These are phyloP conservation scores for Pestalotiopsis sp. DNA, from an alignment of 2,329 filamentous ascomycete genomes.

Conservation along the genomic window DNA sequence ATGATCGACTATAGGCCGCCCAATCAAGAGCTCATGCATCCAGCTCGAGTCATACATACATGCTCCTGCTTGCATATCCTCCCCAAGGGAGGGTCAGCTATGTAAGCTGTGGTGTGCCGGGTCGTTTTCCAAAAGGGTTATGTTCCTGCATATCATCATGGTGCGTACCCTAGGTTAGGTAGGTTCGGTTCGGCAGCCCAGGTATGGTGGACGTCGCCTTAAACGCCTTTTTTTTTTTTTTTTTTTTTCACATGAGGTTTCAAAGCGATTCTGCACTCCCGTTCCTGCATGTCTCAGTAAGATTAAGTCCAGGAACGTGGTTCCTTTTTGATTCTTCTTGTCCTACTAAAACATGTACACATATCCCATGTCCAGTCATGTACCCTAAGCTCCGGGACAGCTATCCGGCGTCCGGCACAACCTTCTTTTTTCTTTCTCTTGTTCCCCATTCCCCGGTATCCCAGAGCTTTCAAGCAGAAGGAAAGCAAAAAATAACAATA, in stretches of 20 bases:
- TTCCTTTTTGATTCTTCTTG: background rate
- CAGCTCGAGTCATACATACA: background rate
- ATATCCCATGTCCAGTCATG: background rate
- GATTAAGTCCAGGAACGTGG: background rate
- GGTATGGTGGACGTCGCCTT: background rate
- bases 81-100: background rate
- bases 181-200: background rate
- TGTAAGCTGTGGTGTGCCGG: background rate
- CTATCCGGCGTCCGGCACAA: background rate
- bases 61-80: background rate
- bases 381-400: background rate
- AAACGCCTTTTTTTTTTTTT: background rate
- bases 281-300: background rate
- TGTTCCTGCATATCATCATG: background rate
- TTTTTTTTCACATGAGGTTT: background rate
- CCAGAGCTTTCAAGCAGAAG: background rate
- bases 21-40: background rate
- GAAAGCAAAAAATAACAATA: background rate
- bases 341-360: background rate
- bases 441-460: background rate
- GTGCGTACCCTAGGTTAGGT: background rate
- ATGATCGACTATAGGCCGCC: background rate
- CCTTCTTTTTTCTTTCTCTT: background rate
- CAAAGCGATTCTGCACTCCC: background rate
- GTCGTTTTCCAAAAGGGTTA: background rate